Percentiles rank a stretch among this genome's conserved stretches.
phyloP scores from a whole-genome alignment of 257 asterid genomes.

The Thymus quinquecostatus region DNA sequence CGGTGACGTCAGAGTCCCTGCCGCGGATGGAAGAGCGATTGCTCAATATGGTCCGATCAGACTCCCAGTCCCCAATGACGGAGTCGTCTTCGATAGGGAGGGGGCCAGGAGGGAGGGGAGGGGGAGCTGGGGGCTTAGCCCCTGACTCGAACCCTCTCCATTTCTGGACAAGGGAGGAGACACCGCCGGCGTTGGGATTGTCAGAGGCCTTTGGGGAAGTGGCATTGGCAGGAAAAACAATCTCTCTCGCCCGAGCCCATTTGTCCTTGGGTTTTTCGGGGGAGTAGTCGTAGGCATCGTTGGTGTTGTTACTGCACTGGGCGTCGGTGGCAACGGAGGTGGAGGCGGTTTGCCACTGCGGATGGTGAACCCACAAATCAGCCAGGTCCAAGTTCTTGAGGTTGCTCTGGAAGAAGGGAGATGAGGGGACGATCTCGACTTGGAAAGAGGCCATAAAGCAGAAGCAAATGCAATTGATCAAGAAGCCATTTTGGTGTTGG shows the following conservation, averaged over 20 bases:
- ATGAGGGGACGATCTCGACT: conserved; percentile 43
- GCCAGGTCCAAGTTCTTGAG: conserved; percentile 35
- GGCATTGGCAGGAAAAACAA: conserved; percentile 33
- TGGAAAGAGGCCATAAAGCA: conserved; percentile 47
- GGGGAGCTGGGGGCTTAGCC: conserved; percentile 29
- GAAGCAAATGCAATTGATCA: not conserved
- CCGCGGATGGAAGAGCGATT: conserved; percentile 47
- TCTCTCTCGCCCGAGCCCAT: conserved; percentile 62
- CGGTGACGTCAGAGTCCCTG: conserved; percentile 60
- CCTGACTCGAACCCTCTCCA: conserved; percentile 72
- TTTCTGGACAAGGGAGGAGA: conserved; percentile 75
- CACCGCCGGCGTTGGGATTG: conserved; percentile 51
- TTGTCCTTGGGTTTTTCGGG: conserved; percentile 26
- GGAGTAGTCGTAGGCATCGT: not conserved
- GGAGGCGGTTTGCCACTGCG: conserved; percentile 41
- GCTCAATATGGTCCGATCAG: conserved; percentile 43
- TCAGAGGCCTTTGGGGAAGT: conserved; percentile 28
- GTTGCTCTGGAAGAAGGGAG: conserved; percentile 39
- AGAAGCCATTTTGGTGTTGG: conserved; percentile 4
- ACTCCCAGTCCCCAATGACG: conserved; percentile 57
- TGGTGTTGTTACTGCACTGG: too few species aligned
- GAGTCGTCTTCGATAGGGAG: conserved; percentile 43
- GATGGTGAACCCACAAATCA: conserved; percentile 76
- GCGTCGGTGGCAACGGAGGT: too few species aligned
- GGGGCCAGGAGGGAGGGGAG: conserved; percentile 26